phyloP scores from a whole-genome alignment of 345 rosid genomes.

The Boechera stricta region DNA sequence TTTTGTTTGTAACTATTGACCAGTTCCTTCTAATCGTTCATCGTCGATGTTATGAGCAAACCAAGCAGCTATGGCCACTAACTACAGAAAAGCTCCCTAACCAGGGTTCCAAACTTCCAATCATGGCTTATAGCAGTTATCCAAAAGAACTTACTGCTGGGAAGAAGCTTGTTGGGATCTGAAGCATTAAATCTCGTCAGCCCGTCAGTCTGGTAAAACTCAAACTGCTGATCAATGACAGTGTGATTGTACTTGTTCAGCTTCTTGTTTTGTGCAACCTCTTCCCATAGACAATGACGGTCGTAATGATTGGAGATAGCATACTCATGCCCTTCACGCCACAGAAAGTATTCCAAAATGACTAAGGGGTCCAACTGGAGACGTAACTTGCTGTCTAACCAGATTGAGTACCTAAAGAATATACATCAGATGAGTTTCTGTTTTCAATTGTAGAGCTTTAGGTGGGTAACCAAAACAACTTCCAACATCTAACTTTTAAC shows the following conservation, averaged over 20 bases:
- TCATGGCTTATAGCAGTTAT: background rate
- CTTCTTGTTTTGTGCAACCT: constrained; percentile 91
- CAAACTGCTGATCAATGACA: constrained; percentile 83
- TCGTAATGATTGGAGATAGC: constrained; percentile 97
- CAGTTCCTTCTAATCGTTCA: background rate
- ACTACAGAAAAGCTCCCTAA: background rate
- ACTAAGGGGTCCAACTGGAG: constrained; percentile 86
- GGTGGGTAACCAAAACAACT: constrained; percentile 4
- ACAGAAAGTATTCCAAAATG: constrained; percentile 84
- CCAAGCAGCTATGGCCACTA: background rate
- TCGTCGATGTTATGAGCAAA: background rate
- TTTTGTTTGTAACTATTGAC: background rate
- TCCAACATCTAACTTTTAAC: background rate
- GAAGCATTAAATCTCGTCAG: constrained; percentile 73
- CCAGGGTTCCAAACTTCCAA: background rate
- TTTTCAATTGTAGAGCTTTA: constrained; percentile 9
- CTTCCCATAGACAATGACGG: constrained; percentile 98
- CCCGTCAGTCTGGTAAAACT: constrained; percentile 85
- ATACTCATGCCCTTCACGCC: constrained; percentile 94
- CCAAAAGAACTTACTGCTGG: constrained; percentile 72
- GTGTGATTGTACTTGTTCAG: constrained; percentile 95
- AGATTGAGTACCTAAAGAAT: constrained; percentile 82
- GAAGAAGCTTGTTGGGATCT: constrained; percentile 86
- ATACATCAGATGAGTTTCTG: constrained; percentile 19
- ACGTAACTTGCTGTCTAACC: constrained; percentile 98